Base-by-base conservation (phyloP, 1,284 basidiomycete species). In the Cryptococcus sp. region DNA sequence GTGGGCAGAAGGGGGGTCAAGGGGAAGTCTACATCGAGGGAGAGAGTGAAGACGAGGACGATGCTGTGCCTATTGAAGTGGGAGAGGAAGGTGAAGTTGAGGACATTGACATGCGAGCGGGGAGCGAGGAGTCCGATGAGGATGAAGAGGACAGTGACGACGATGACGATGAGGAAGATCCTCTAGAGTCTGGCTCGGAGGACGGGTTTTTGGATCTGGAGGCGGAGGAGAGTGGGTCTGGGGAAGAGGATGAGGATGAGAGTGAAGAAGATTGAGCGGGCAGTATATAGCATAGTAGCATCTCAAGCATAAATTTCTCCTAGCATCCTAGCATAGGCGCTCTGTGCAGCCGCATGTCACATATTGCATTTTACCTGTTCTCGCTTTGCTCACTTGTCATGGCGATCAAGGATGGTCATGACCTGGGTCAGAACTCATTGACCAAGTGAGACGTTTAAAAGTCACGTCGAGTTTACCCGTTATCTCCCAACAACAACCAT, bases 191-290 rank as follows among this genome's bases (percentile, higher is more conserved):
- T 4, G 83, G 83, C 55, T 85, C 85, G 19, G 74, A 72, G 39
- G 85, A 85, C 39, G 86, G 85, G 84, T 85, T 47, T 85, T 85
- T 72, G 75, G 90, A 65, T 86, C 88, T 70, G 19, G 73, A 74
- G 57, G 75, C 67, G 13, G 83, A 83, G 57, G 82, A 83, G 15
- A 82, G 81, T 35, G 82, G 81, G 19, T 75, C 81, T 16, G 81
- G 81, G 19, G 84, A 88, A 67, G 88, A 88, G 2, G 82, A 83
- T n/a, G 82, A 82, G 15, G 85, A 84, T 6, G 85, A 85, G 2
- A 84, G 85, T 27, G 75, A 82, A 62, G 82, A 82, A 58, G 80
- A 82, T 81, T 57, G 57, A 48, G 20, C 19, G 10, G n/a, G 19
- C 17, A 38, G 22, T 22, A 17, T 45, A 25, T 43, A 55, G 48